Evolutionary conservation across 2,329 filamentous ascomycete species (phyloP).

Genomic region (Ambrosiella xylebori): DNA sequence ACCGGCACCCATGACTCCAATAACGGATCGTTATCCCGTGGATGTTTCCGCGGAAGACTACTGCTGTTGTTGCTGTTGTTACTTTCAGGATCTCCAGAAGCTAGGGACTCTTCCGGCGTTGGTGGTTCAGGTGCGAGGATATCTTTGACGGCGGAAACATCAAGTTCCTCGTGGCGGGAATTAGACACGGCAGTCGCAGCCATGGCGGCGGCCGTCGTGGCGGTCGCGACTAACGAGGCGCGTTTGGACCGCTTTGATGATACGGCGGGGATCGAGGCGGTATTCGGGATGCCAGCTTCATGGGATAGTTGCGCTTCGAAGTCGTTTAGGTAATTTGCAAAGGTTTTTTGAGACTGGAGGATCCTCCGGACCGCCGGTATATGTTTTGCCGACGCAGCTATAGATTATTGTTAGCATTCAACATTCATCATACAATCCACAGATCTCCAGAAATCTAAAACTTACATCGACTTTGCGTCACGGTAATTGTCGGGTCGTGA

Average conservation of each 20-base stretch:
- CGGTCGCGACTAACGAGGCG: conserved; percentile 20
- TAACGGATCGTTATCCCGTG: conserved; percentile 38
- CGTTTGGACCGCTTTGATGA: conserved; percentile 8
- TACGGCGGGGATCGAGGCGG: conserved; percentile 13
- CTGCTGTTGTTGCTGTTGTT: too few relatives aligned
- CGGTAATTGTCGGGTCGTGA: conserved; percentile 51
- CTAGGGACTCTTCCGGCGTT: not conserved
- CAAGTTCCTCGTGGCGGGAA: not conserved
- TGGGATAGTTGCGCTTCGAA: conserved; percentile 47
- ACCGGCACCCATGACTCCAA: conserved; percentile 40
- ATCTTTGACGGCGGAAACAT: not conserved
- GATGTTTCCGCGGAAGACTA: conserved; percentile 19
- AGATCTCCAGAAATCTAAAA: not conserved
- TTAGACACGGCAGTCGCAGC: not conserved
- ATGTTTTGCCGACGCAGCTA: conserved; percentile 27
- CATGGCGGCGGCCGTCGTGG: conserved; percentile 17
- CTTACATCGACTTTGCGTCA: conserved; percentile 35
- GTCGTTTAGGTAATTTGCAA: conserved; percentile 67
- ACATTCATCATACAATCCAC: not conserved
- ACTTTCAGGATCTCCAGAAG: not conserved
- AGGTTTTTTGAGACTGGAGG: conserved; percentile 64
- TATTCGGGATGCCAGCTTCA: conserved; percentile 19
- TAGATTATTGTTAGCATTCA: not conserved
- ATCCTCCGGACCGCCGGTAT: conserved; percentile 60
- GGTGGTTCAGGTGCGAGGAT: not conserved